phyloP scores from a whole-genome alignment of 305 asterid species.

The Plantago coronopus region DNA sequence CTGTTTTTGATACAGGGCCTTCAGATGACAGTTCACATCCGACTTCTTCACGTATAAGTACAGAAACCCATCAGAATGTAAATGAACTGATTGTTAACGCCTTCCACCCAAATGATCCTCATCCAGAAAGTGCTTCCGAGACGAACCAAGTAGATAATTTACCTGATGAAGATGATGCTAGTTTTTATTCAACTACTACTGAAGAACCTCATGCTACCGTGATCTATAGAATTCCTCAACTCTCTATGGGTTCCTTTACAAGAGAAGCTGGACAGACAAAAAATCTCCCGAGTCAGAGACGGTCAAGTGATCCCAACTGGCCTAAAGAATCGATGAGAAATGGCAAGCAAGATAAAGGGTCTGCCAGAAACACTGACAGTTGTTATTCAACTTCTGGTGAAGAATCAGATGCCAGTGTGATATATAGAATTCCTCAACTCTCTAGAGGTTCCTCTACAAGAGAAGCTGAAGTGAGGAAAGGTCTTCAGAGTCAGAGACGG shows the following conservation, averaged over 20 bases:
- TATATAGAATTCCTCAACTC: conserved; percentile 41
- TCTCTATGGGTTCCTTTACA: conserved; percentile 19
- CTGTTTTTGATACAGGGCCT: conserved; percentile 37
- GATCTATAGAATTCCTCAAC: conserved; percentile 43
- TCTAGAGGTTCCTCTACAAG: conserved; percentile 20
- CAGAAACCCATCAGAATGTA: conserved; percentile 26
- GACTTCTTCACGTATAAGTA: conserved; percentile 32
- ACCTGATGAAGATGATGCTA: conserved; percentile 49
- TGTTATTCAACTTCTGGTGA: too few relatives aligned
- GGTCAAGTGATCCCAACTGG: neutral
- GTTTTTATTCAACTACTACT: conserved; percentile 44
- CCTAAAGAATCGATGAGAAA: neutral
- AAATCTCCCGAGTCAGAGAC: neutral
- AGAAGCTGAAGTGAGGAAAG: conserved; percentile 24
- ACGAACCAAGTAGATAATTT: conserved; percentile 32
- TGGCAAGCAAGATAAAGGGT: neutral
- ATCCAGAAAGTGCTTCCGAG: conserved; percentile 38
- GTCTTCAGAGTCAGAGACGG: neutral
- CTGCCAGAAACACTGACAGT: too few relatives aligned
- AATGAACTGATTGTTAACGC: conserved; percentile 30
- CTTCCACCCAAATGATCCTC: conserved; percentile 37
- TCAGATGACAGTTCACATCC: conserved; percentile 61
- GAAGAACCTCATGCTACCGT: conserved; percentile 60
- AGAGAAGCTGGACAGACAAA: conserved; percentile 25
- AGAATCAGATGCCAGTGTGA: conserved; percentile 56